Base-by-base conservation (phyloP, 2,329 filamentous ascomycete genomes). In the Botrytis elliptica region DNA sequence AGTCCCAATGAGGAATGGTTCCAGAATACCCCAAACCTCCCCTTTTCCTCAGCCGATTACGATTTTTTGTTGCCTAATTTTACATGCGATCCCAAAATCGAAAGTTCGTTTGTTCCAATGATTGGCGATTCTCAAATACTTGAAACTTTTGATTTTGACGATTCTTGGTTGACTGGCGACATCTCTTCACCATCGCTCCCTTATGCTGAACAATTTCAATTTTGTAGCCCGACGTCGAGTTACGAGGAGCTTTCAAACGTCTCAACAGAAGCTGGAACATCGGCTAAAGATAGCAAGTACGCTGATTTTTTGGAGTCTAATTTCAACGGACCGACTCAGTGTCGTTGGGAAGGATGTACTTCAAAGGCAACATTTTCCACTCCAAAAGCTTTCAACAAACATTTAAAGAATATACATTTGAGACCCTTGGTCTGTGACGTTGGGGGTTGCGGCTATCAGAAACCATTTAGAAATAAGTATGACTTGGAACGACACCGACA, bases 381-480 rank as follows among this genome's bases (percentile, higher is more conserved):
- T 20, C n/a, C 7, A 3, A 67, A 52, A 59, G 10, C n/a, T 8
- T 49, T 72, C 25, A 25, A 55, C 7, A n/a, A 29, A 5, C 70
- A 72, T 38, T 29, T 72, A 6, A 46, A 36, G 12, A 72, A 72
- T 12, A 72, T 72, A 33, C 70, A 72, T n/a, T 16, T 72, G 7
- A 3, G n/a, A 16, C 70, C 70, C 1, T 33, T 72, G 7, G 18
- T 67, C 6, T 72, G 70, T 57, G 62, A n/a, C 7, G 9, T 38
- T 3, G 14, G 4, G 9, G 70, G 70, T 4, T 72, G 70, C 1
- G 70, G 70, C 3, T 72, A 67, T 42, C 70, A 72, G 36, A 72
- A 67, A 44, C 70, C 70, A 18, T 72, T 72, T 33, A 40, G 70
- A 12, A 72, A 72, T 29, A 72, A 72, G 29, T 36, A 72, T 59